Evolutionary conservation across 345 rosid species (phyloP).

Genomic region (Toxicodendron radicans): DNA sequence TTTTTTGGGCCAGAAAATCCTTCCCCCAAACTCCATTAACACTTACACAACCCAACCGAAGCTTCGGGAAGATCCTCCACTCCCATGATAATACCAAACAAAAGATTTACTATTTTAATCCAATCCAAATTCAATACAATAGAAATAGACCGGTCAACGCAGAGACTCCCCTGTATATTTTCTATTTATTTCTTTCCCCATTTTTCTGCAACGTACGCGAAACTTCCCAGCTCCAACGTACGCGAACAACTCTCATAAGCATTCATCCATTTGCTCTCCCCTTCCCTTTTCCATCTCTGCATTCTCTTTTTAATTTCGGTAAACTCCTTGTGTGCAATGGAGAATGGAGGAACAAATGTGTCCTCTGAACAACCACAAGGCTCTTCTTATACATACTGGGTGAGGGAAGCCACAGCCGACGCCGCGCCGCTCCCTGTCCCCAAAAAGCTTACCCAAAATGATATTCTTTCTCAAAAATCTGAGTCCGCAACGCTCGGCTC

Average conservation of each 20-base stretch:
- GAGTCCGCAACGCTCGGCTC: slow-evolving; percentile 63
- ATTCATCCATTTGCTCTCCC: neutral
- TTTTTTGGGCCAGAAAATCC: neutral
- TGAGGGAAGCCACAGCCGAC: slow-evolving; percentile 62
- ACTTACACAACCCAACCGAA: neutral
- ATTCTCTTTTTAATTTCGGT: neutral
- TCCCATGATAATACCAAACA: neutral
- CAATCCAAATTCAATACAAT: neutral
- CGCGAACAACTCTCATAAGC: neutral
- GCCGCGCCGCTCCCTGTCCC: slow-evolving; percentile 87
- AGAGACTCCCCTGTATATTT: neutral
- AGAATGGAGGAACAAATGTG: slow-evolving; percentile 34
- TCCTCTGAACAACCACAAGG: slow-evolving; percentile 22
- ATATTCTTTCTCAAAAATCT: slow-evolving; percentile 30
- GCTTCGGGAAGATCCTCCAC: neutral
- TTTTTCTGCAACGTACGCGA: neutral
- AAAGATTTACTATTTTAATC: neutral
- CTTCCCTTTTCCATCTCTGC: neutral
- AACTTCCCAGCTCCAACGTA: slow-evolving; percentile 3
- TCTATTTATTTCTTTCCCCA: too few relatives aligned
- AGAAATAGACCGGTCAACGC: neutral
- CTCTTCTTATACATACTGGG: slow-evolving; percentile 83
- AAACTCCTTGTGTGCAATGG: slow-evolving; percentile 25
- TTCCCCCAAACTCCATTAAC: neutral
- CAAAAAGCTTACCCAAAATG: slow-evolving; percentile 50